Percentiles rank a stretch among this genome's conserved stretches.
Conservation (phyloP, 2,329 filamentous ascomycete genomes). For the Trichoderma sp. region DNA sequence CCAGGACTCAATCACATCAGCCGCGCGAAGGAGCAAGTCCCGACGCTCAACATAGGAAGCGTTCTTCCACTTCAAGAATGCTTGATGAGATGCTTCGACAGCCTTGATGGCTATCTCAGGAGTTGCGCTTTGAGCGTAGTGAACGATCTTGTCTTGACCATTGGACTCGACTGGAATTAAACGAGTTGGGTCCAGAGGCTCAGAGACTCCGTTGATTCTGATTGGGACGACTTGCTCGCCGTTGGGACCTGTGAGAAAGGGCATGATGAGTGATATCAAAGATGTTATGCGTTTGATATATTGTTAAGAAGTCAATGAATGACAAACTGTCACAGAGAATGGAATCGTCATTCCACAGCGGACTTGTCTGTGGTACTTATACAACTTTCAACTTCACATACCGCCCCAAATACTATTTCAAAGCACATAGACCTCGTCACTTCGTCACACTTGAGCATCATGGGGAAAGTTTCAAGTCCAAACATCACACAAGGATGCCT, state of each 20-base stretch:
- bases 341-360: neutral
- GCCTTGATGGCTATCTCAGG: conserved; percentile 58
- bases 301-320: neutral
- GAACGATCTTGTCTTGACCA: neutral
- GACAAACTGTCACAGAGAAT: neutral
- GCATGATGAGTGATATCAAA: neutral
- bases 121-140: conserved; percentile 41
- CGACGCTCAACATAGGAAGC: conserved; percentile 62
- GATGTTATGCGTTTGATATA: neutral
- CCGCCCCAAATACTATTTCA: neutral
- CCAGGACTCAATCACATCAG: conserved; percentile 62
- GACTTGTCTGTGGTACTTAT: neutral
- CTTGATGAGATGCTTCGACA: conserved; percentile 58
- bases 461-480: neutral
- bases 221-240: conserved; percentile 19
- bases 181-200: conserved; percentile 2
- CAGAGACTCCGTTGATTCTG: conserved; percentile 7
- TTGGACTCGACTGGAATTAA: conserved; percentile 15
- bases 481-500: neutral
- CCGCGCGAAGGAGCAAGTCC: conserved; percentile 69
- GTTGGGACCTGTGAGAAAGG: conserved; percentile 18
- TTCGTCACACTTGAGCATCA: neutral
- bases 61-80: conserved; percentile 69
- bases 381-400: neutral
- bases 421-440: neutral